Base-by-base conservation (phyloP, 371 early-diverging fungal species). In the Mucor saturninus region DNA sequence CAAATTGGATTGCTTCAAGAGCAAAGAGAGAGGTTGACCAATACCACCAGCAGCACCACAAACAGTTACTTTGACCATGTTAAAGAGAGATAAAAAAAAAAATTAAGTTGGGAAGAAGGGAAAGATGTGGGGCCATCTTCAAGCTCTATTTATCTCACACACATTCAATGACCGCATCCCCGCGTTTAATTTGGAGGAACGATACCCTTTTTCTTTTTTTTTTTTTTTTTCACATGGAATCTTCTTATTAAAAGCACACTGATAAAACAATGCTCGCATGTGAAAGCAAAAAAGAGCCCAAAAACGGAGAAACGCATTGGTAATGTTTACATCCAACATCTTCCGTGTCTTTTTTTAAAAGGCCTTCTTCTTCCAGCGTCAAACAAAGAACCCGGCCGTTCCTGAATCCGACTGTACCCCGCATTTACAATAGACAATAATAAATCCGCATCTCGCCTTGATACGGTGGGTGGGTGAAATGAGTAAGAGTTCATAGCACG, bases 11-110 rank as follows among this genome's bases (percentile, higher is more conserved):
- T 88, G 84, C 83, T 94, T 94, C 74, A 95, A 72, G 50, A 95
- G 79, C 54, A 95, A 76, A 42, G 95, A 93, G 56, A 95, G 82
- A 54, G 95, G 94, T 79, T 95, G 94, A 67, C 94, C 96, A 73
- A 95, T 95, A 76, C 95, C 95, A 73, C 96, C 96, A 61, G 95
- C 91, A 54, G 95, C 91, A 68, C 91, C 91, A 61, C 89, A 85
- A 42, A 91, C 93, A 50, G 90, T 86, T 52, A 93, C 93, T 79
- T 93, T 93, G 62, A 86, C 83, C 77, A 83, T 79, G 53, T 75
- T 35, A n/a, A 37, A 29, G 32, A 59, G 59, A 55, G 61, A 65
- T 68, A 73, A 49, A 60, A 59, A 63, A 65, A 58, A 57, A 57
- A 37, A 54, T 8, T 35, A 35, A 35, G 63, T 58, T 53, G 48